A percentile compares a stretch with the other conserved stretches of the same genome.
phyloP scores from a whole-genome alignment of 2,329 filamentous ascomycete species.

The Fusarium subglutinans region DNA sequence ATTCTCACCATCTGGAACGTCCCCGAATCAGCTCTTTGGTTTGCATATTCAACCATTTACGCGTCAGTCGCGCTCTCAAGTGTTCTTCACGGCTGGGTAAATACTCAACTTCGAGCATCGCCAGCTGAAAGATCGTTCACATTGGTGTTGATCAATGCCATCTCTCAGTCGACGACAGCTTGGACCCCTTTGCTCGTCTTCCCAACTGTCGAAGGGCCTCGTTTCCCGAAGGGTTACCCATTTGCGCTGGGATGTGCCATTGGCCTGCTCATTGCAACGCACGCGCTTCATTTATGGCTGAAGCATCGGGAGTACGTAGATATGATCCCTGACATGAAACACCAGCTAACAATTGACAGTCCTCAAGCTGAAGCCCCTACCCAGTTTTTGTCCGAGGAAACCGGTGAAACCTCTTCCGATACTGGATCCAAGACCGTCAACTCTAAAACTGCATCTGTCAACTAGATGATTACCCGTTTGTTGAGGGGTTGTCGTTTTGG shows the following conservation, averaged over 20 bases:
- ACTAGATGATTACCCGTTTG: accelerated
- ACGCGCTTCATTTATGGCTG: conserved; percentile 35
- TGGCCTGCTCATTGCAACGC: conserved; percentile 38
- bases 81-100: conserved; percentile 66
- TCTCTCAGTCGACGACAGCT: conserved; percentile 64
- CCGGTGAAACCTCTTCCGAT: neutral
- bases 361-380: neutral
- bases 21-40: conserved; percentile 52
- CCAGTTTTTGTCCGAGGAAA: neutral
- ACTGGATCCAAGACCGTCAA: neutral
- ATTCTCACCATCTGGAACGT: conserved; percentile 66
- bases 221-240: conserved; percentile 54
- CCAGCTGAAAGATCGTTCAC: conserved; percentile 59
- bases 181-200: conserved; percentile 66
- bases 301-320: conserved; percentile 34
- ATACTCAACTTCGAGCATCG: conserved; percentile 57
- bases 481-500: accelerated
- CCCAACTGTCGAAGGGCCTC: conserved; percentile 54
- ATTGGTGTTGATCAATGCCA: conserved; percentile 60
- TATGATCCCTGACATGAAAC: accelerated
- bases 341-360: neutral
- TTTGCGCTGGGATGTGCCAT: conserved; percentile 50
- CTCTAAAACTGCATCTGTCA: neutral
- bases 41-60: conserved; percentile 56
- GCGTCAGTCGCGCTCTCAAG: conserved; percentile 61